Base-by-base conservation (phyloP, 2,329 filamentous ascomycete species). In the Epichloe bromicola region DNA sequence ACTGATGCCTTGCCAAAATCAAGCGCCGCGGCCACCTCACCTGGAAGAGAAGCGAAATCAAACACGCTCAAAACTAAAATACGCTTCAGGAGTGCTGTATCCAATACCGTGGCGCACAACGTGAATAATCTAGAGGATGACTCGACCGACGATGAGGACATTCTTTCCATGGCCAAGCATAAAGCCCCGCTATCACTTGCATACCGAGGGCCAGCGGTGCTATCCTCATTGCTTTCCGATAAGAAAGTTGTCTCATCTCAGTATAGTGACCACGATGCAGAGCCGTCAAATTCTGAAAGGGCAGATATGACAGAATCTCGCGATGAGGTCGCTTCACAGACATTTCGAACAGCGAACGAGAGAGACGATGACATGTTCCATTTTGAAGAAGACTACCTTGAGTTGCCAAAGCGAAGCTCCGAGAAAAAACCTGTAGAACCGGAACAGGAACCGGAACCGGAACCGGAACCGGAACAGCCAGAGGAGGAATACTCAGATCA, bases 351-450 rank as follows among this genome's bases (percentile, higher is more conserved):
- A 37, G 12, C 15, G 51, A 23, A 51, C 2, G 38, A 69, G 17
- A 19, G 8, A 11, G 64, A 70, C 4, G 69, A 71, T 33, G 70
- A 69, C 7, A 58, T 75, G 56, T 76, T 76, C 54, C 61, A 70
- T 5, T 76, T 75, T 50, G 74, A 76, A 48, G 57, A 58, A 11
- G 64, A 61, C 14, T 64, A 65, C 2, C 57, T 65, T 10, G 64
- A 59, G 43, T 60, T 63, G n/a, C 57, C 61, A 14, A 60, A 39
- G 17, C 30, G 17, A 23, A 36, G 38, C 10, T 10, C 3, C 14
- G 23, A 44, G 6, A 11, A 20, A 5, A 3, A 44, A 4, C 26
- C 33, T n/a, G 14, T 17, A 17, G 23, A 17, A 30, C 38, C 33
- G 19, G 33, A 46, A 46, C 15, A 46, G 33, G 33, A 23, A 20